phyloP scores from a whole-genome alignment of 352 stramenopile genomes.

The Albugo laibachii region DNA sequence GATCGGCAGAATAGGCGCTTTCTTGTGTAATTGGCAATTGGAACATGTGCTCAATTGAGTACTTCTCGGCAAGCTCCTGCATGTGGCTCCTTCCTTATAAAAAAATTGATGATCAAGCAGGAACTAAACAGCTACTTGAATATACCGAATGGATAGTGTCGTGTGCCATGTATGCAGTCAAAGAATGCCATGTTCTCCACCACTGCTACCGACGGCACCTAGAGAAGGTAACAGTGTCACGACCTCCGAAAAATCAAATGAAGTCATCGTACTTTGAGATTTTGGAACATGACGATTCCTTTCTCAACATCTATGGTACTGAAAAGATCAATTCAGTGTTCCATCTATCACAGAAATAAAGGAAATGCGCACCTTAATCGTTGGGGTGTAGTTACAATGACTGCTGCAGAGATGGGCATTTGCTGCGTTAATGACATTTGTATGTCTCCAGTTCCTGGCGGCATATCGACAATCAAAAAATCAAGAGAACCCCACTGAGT shows the following conservation, averaged over 20 bases:
- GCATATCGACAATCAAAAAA: slow-evolving; percentile 98
- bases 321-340: background rate
- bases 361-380: slow-evolving; percentile 58
- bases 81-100: slow-evolving; percentile 43
- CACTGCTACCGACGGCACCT: slow-evolving; percentile 90
- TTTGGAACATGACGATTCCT: slow-evolving; percentile 96
- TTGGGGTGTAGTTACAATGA: slow-evolving; percentile 98
- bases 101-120: background rate
- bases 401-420: slow-evolving; percentile 92
- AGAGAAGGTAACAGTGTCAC: background rate
- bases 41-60: slow-evolving; percentile 69
- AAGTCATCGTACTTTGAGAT: slow-evolving; percentile 63
- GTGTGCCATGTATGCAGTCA: slow-evolving; percentile 69
- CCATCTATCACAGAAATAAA: background rate
- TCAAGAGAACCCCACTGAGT: slow-evolving; percentile 99
- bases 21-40: slow-evolving; percentile 63
- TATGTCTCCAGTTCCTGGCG: slow-evolving; percentile 98
- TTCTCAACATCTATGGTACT: slow-evolving; percentile 91
- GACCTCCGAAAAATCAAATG: background rate
- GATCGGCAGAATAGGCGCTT: slow-evolving; percentile 52
- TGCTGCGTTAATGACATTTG: slow-evolving; percentile 96
- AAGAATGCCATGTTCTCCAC: slow-evolving; percentile 99
- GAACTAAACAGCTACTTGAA: background rate
- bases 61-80: slow-evolving; percentile 54
- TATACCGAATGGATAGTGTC: slow-evolving; percentile 72